Evolutionary conservation across 2,329 filamentous ascomycete genomes (phyloP), one percentile per base, ranked within the genome.

Genomic region (Cordyceps javanica): DNA sequence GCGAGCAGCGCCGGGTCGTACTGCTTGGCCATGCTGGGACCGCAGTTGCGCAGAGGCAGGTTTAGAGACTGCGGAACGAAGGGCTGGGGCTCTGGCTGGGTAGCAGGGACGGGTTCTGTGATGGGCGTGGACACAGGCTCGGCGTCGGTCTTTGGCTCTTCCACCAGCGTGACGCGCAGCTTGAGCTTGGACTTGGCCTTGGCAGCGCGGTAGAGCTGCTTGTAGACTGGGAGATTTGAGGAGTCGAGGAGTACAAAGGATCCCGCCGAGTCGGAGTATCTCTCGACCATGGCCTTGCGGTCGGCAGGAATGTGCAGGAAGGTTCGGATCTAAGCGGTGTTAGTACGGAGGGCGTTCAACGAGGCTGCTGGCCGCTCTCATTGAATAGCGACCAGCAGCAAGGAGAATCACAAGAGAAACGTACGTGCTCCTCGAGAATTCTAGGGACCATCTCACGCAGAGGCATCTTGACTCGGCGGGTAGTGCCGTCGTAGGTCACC

Each of bases 101-200:
- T 51, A 39, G 62, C 61, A 30, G 63, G 59, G n/a, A 64, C 58
- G 10, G 45, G 26, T 61, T 77, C 70, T n/a, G 69, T 70, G 41
- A 75, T 77, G 58, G 83, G 78, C 64, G 81, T 73, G 7, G 77
- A 76, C 42, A 79, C 76, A 13, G 75, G 70, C 65, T 74, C 71
- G 19, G 75, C 72, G 6, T 62, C 61, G 11, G 64, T 61, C 59
- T 65, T 72, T 8, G 68, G 62, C 16, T 70, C 63, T 60, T 71
- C 65, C 54, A 74, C 69, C 34, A 80, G 67, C 16, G 83, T 87
- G 38, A 89, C 87, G 64, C 86, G 90, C 60, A 99, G 83, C 73
- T 94, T 92, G 65, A 99, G 86, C 86, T 97, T 99, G 63, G 92
- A 86, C 81, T 99, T 99, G 38, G 94, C 94, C 79, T 97, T 99